Conservation (phyloP, 345 rosid species). For the Camelina hispida region DNA sequence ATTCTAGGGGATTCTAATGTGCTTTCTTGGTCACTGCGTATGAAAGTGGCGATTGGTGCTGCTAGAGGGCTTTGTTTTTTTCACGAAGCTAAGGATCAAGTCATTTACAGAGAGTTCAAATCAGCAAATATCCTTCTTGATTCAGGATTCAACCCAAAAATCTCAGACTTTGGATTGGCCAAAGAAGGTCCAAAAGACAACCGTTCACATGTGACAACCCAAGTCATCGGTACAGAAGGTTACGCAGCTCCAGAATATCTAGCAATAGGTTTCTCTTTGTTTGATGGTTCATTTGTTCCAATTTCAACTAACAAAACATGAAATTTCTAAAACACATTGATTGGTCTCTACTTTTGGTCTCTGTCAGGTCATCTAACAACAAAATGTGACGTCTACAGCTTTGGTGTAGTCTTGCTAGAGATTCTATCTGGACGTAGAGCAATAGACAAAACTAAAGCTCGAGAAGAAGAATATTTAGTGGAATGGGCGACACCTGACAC, state of each 20-base stretch:
- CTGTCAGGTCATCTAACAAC: conserved; percentile 83
- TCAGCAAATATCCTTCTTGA: conserved; percentile 80
- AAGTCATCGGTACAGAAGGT: conserved; percentile 86
- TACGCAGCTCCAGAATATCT: conserved; percentile 96
- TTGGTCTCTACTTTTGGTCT: not conserved
- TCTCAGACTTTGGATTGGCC: conserved; percentile 96
- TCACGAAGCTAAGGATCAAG: conserved; percentile 67
- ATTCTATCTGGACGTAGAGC: conserved; percentile 71
- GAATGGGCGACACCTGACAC: conserved; percentile 91
- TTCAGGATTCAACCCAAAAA: conserved; percentile 72
- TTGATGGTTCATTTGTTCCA: not conserved
- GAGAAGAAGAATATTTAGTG: conserved; percentile 69
- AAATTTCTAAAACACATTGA: not conserved
- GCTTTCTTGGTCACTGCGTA: conserved; percentile 70
- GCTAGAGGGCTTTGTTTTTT: conserved; percentile 80
- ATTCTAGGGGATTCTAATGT: conserved; percentile 36
- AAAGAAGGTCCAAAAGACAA: conserved; percentile 93
- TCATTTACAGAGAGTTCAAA: conserved; percentile 88
- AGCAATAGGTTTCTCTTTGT: conserved; percentile 63
- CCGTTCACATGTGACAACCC: conserved; percentile 87
- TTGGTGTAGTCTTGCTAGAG: conserved; percentile 83
- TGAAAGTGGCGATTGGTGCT: conserved; percentile 72
- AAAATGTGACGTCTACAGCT: conserved; percentile 90
- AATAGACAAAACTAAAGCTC: conserved; percentile 57
- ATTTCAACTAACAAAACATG: not conserved